Conservation (phyloP, 495 filamentous ascomycete species). For the Astrocystis sublimbata region DNA sequence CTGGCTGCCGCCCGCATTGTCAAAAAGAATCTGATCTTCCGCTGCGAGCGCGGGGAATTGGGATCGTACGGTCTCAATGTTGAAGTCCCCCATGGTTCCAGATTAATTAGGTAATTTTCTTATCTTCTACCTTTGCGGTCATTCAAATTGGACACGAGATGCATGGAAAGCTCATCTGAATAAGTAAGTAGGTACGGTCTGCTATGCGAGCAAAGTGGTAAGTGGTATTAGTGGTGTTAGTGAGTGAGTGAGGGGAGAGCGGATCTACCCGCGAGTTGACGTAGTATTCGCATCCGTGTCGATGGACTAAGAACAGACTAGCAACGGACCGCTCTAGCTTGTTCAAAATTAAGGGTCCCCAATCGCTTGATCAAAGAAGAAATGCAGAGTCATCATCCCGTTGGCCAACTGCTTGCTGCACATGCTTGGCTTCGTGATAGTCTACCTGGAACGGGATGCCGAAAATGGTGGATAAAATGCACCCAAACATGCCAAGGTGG, state of each 20-base stretch:
- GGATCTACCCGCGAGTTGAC: constrained; percentile 4
- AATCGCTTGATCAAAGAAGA: no score
- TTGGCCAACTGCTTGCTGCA: not conserved
- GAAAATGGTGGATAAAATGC: no score
- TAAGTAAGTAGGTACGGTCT: no score
- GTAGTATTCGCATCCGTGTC: not conserved
- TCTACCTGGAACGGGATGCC: not conserved
- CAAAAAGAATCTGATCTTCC: constrained; percentile 67
- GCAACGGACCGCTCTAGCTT: not conserved
- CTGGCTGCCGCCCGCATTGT: constrained; percentile 77
- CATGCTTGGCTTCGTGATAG: not conserved
- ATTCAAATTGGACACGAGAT: not conserved
- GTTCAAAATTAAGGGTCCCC: no score
- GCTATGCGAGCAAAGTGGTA: no score
- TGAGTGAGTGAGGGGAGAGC: not conserved
- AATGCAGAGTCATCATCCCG: not conserved
- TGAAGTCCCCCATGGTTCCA: constrained; percentile 35
- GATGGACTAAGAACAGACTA: not conserved
- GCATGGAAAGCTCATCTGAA: not conserved
- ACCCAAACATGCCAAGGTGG: no score
- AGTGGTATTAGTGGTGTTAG: not conserved
- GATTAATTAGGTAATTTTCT: no score
- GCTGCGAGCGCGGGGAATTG: constrained; percentile 66
- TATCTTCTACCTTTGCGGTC: not conserved
- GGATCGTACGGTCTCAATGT: constrained; percentile 55